Evolutionary conservation across 1,284 basidiomycete species (phyloP), one percentile per base, ranked within the genome.

Genomic region (Pseudozyma tsukubaensis): DNA sequence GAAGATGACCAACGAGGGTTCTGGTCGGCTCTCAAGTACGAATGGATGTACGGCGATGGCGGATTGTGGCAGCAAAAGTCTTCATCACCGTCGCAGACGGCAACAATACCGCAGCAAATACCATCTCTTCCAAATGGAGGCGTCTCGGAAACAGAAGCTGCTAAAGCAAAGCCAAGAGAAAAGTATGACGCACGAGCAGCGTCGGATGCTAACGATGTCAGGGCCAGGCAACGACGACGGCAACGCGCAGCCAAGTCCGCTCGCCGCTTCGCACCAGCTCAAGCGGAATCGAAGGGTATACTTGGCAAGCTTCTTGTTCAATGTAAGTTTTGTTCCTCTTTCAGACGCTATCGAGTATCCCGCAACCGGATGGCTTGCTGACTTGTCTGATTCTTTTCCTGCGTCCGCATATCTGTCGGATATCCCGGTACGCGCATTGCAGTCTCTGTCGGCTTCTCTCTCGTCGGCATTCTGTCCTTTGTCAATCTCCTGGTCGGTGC

Each of bases 391-490:
- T 40, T 13, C 39, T 40, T 36, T 18, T 14, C 4, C 4, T 36
- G 13, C 19, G 3, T 37, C 34, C 13, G 6, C 24, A 6, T 29
- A 29, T 29, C 24, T 29, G 24, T 29, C 24, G 24, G 24, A 29
- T 29, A 3, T 29, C 6, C 24, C 24, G 3, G 6, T 29, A 3
- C 6, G 6, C 24, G 24, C 3, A 29, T 29, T 6, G 24, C 55
- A 74, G 62, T 79, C 45, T 70, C 72, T 5, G 59, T 79, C 12
- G 77, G 77, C n/a, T 77, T 77, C 42, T 77, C 68, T 1, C 50
- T 79, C 3, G 69, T 79, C 32, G 77, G 77, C 47, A 76, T 77
- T 16, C 39, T 72, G 3, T 74, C 71, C 32, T 77, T 79, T 21
- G 50, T 79, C 60, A 77, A 74, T 24, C 50, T 79, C 16, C 61